Percentiles rank a stretch among this genome's conserved stretches.
phyloP scores from a whole-genome alignment of 2,329 filamentous ascomycete genomes.

The Talaromyces sp. region DNA sequence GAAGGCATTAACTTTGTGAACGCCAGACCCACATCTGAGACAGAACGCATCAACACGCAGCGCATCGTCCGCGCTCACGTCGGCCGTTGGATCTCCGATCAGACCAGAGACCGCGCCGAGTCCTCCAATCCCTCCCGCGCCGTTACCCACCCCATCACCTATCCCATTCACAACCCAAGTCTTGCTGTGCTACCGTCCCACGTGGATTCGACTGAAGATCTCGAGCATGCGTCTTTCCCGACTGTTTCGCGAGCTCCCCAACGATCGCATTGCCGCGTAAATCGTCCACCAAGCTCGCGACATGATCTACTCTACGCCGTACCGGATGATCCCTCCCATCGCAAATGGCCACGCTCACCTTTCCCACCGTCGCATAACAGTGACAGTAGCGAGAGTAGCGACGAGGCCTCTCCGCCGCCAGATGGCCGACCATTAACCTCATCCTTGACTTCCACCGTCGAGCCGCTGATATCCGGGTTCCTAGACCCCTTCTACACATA shows the following conservation, averaged over 20 bases:
- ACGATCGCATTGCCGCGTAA: not conserved
- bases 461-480: conserved; percentile 16
- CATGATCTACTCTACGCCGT: not conserved
- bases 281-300: not conserved
- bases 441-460: conserved; percentile 21
- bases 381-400: conserved; percentile 24
- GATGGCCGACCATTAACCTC: not conserved
- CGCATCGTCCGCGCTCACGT: conserved; percentile 38
- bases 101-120: conserved; percentile 34
- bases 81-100: conserved; percentile 40
- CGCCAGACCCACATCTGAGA: conserved; percentile 34
- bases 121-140: conserved; percentile 5
- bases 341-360: conserved; percentile 3
- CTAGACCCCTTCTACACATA: conserved; percentile 35
- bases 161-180: conserved; percentile 1
- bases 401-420: conserved; percentile 3
- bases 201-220: too few species aligned
- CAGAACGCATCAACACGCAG: conserved; percentile 30
- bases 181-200: too few species aligned
- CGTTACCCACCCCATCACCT: too few species aligned
- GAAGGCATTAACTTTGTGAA: conserved; percentile 39
- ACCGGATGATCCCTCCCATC: not conserved
- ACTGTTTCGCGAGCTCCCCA: conserved; percentile 2
- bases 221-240: too few species aligned
- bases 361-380: conserved; percentile 14